A percentile compares a stretch with the other conserved stretches of the same genome.
Evolutionary conservation across 2,329 filamentous ascomycete species (phyloP).

Genomic region (Fusarium burgessii): DNA sequence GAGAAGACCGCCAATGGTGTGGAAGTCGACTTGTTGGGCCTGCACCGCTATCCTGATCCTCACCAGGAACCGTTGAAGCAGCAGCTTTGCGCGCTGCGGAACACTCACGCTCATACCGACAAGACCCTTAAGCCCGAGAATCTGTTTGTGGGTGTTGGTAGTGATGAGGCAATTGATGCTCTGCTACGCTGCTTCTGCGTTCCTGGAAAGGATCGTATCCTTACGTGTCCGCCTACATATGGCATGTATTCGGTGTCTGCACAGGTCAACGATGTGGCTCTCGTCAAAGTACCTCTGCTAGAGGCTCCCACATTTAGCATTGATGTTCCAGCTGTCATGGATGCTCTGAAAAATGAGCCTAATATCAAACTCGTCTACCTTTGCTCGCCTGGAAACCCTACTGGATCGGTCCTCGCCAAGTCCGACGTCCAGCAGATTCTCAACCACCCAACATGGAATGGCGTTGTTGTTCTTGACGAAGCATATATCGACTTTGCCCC

Average conservation of each 20-base stretch:
- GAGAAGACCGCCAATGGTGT: slow-evolving; percentile 52
- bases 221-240: slow-evolving; percentile 96
- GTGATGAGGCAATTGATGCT: slow-evolving; percentile 96
- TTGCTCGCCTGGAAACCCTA: slow-evolving; percentile 96
- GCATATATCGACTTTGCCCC: slow-evolving; percentile 95
- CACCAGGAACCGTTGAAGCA: slow-evolving; percentile 91
- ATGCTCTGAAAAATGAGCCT: slow-evolving; percentile 68
- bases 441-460: slow-evolving; percentile 93
- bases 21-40: slow-evolving; percentile 77
- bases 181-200: slow-evolving; percentile 93
- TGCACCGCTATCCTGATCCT: slow-evolving; percentile 96
- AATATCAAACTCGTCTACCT: slow-evolving; percentile 91
- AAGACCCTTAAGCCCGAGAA: slow-evolving; percentile 81
- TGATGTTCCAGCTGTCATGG: slow-evolving; percentile 75
- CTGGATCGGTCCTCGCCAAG: slow-evolving; percentile 82
- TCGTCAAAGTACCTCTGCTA: slow-evolving; percentile 88
- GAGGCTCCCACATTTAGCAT: slow-evolving; percentile 78
- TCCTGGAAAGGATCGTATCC: slow-evolving; percentile 87
- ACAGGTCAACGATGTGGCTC: slow-evolving; percentile 89
- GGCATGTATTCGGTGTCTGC: slow-evolving; percentile 98
- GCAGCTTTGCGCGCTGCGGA: slow-evolving; percentile 86
- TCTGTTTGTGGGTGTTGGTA: slow-evolving; percentile 94
- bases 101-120: slow-evolving; percentile 82
- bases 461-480: slow-evolving; percentile 92
- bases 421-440: slow-evolving; percentile 79